phyloP scores from a whole-genome alignment of 139 green algal genomes.

The Closterium sp. region DNA sequence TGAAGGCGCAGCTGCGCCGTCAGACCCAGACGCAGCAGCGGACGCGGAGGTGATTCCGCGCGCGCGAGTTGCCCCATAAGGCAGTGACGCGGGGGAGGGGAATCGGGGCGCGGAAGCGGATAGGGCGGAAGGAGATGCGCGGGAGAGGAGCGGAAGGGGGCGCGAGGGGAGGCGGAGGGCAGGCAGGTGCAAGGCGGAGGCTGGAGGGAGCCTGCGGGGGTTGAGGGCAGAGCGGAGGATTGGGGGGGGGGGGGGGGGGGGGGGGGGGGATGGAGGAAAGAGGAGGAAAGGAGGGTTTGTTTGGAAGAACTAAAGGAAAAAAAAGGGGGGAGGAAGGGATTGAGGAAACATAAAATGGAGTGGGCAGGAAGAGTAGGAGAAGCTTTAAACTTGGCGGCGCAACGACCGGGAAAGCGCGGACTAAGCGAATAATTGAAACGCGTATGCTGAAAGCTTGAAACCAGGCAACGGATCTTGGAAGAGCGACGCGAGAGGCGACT shows the following conservation, averaged over 20 bases:
- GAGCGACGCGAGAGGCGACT: no score
- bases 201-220: not conserved
- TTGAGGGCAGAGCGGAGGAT: not conserved
- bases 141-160: not conserved
- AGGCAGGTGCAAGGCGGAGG: not conserved
- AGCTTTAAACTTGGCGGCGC: no score
- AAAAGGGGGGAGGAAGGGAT: no score
- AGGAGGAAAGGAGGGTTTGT: no score
- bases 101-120: not conserved
- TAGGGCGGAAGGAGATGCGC: not conserved
- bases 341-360: no score
- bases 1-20: not conserved
- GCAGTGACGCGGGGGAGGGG: slow-evolving; percentile 44
- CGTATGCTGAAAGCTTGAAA: no score
- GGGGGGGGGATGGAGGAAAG: no score
- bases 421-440: no score
- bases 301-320: no score
- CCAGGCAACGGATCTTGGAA: no score
- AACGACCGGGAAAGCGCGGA: no score
- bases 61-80: not conserved
- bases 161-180: not conserved
- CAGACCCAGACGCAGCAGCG: not conserved
- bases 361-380: no score
- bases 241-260: not conserved
- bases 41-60: not conserved